Base-by-base conservation (phyloP, 805 yeast species). In the Candida chauliodis region DNA sequence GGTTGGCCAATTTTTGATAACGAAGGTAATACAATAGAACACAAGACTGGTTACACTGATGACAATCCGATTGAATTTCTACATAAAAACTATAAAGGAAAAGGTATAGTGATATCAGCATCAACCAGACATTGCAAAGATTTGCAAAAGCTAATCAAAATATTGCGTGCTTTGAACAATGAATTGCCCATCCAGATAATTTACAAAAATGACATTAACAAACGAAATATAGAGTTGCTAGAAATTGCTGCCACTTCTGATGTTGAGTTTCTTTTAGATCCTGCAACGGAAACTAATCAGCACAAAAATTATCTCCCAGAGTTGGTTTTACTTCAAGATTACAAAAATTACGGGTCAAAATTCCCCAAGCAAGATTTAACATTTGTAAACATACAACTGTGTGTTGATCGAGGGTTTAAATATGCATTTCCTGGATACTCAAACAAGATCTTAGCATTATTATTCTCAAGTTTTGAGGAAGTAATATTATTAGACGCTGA, bases 401-500 rank as follows among this genome's bases (percentile, higher is more conserved):
- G 55, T 4, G 40, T 66, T 20, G 36, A 41, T 1, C 40, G 44
- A 3, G 48, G 42, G 0, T 49, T 41, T 38, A 44, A 51, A 23
- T 42, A 45, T 29, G 29, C 47, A 7, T 63, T 66, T 38, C 47
- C 54, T 3, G 59, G 65, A 5, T 68, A 61, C 41, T 53, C 61
- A 15, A 66, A 58, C 46, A 66, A 64, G 42, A 33, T 68, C 1
- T 41, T 65, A 15, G 66, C 71, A 1, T 46, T 65, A 15, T 38
- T 66, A 11, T 62, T 60, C 40, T 52, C 51, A 18, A 55, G 69
- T 1, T 67, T 66, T 37, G 49, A 53, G 20, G 68, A 63, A 30
- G 50, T 59, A 1, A 43, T 68, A 5, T 45, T 68, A 16, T 34
- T 68, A 19, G 73, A 68, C 44, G 71, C 71, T 13, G 73, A 68